Evolutionary conservation across 495 filamentous ascomycete genomes (phyloP).

Genomic region (Lasiosphaeris hirsuta): DNA sequence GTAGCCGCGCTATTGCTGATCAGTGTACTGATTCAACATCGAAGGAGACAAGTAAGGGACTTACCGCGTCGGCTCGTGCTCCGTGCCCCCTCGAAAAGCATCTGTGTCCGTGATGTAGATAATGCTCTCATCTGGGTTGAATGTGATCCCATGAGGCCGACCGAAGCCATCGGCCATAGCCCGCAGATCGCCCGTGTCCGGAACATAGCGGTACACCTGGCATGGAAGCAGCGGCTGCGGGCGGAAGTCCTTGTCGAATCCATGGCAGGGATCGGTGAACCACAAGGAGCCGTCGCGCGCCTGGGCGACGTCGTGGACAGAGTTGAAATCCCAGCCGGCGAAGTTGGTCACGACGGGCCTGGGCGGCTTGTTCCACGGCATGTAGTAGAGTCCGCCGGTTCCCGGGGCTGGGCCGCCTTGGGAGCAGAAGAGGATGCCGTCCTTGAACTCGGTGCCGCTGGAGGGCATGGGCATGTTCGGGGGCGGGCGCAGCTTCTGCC

Average conservation of each 20-base stretch:
- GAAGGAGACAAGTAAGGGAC: not conserved
- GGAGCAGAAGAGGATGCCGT: constrained; percentile 46
- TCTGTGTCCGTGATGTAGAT: constrained; percentile 47
- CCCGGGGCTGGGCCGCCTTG: constrained; percentile 44
- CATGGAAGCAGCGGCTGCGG: constrained; percentile 38
- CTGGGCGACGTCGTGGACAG: constrained; percentile 42
- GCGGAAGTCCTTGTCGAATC: constrained; percentile 43
- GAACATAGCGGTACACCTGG: constrained; percentile 45
- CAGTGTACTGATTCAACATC: not conserved
- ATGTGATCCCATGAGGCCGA: constrained; percentile 40
- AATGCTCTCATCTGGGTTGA: constrained; percentile 35
- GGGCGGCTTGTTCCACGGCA: constrained; percentile 38
- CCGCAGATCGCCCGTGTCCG: constrained; percentile 30
- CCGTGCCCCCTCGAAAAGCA: constrained; percentile 25
- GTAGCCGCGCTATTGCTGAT: constrained; percentile 22
- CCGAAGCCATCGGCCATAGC: constrained; percentile 44
- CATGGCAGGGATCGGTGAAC: constrained; percentile 48
- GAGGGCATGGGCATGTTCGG: constrained; percentile 52
- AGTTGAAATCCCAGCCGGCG: constrained; percentile 45
- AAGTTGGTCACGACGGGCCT: constrained; percentile 40
- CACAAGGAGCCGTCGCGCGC: constrained; percentile 41
- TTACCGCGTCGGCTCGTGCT: constrained; percentile 17
- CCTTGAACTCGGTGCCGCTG: constrained; percentile 34
- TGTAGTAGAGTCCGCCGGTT: constrained; percentile 51
- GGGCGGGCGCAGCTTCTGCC: constrained; percentile 45